phyloP scores from a whole-genome alignment of 306 rosid species.

The Fagus sylvatica region DNA sequence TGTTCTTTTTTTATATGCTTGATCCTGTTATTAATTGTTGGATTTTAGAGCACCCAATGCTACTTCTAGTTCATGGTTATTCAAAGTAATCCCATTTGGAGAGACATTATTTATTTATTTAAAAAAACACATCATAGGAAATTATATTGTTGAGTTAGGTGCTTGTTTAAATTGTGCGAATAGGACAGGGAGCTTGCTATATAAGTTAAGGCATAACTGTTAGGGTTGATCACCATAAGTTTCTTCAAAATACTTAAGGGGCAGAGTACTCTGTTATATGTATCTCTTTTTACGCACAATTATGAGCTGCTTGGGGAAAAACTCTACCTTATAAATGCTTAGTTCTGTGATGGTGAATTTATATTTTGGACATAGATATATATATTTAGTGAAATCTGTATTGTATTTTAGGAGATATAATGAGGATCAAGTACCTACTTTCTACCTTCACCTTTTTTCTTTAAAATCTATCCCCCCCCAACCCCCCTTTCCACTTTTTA shows the following conservation, averaged over 20 bases:
- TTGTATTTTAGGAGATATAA: not conserved
- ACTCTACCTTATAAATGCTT: not conserved
- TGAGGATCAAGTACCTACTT: not conserved
- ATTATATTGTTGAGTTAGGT: not conserved
- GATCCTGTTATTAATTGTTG: not conserved
- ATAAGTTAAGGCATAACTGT: not conserved
- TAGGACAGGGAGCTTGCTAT: constrained; percentile 2
- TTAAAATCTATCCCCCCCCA: not conserved
- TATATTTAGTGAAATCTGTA: not conserved
- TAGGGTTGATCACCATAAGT: not conserved
- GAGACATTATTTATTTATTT: not conserved
- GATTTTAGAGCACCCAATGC: not conserved
- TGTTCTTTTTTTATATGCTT: not conserved
- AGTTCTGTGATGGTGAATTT: not conserved
- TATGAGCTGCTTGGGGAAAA: not conserved
- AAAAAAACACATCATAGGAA: not conserved
- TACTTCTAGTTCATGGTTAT: not conserved
- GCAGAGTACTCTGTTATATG: not conserved
- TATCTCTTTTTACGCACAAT: not conserved
- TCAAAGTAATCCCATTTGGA: not conserved
- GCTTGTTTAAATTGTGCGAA: not conserved
- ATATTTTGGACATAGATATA: not conserved
- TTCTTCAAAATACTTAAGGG: not conserved
- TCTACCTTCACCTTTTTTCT: not conserved
- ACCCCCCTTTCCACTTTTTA: not conserved